phyloP scores from a whole-genome alignment of 192 early-diverging fungal genomes.

The Podila minutissima region DNA sequence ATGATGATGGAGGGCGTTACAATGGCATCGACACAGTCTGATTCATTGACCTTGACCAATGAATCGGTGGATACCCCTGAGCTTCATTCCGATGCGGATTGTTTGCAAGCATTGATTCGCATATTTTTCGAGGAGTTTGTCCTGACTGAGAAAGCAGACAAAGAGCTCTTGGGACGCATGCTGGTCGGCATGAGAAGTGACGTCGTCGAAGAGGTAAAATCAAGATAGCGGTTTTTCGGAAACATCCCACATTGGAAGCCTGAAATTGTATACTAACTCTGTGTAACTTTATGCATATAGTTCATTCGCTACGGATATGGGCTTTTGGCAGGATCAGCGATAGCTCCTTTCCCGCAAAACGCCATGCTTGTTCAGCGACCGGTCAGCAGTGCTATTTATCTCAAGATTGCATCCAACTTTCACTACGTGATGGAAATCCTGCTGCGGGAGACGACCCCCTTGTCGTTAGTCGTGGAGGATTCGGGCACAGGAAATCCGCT shows the following conservation, averaged over 20 bases:
- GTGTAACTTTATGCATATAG: neutral
- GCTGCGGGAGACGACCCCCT: constrained; percentile 46
- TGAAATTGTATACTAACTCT: neutral
- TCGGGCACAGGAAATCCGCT: neutral
- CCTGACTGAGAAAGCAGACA: constrained; percentile 31
- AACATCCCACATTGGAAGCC: too few relatives aligned
- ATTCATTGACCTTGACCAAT: neutral
- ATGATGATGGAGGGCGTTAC: constrained; percentile 50
- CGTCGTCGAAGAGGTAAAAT: constrained; percentile 42
- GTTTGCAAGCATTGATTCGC: constrained; percentile 29
- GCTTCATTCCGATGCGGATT: constrained; percentile 11
- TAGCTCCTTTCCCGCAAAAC: constrained; percentile 28
- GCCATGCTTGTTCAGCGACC: constrained; percentile 41
- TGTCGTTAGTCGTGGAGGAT: constrained; percentile 24
- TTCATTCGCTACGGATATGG: constrained; percentile 48
- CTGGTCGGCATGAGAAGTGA: constrained; percentile 37
- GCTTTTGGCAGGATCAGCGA: constrained; percentile 15
- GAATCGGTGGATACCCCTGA: neutral
- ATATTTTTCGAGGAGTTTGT: constrained; percentile 51
- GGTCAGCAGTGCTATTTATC: constrained; percentile 23
- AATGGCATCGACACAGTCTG: neutral
- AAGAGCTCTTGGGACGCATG: constrained; percentile 42
- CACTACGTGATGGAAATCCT: constrained; percentile 59
- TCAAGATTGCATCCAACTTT: constrained; percentile 43
- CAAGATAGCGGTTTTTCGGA: too few relatives aligned